A percentile compares a stretch with the other conserved stretches of the same genome.
Evolutionary conservation across 257 asterid species (phyloP).

Genomic region (Solanum arcanum): DNA sequence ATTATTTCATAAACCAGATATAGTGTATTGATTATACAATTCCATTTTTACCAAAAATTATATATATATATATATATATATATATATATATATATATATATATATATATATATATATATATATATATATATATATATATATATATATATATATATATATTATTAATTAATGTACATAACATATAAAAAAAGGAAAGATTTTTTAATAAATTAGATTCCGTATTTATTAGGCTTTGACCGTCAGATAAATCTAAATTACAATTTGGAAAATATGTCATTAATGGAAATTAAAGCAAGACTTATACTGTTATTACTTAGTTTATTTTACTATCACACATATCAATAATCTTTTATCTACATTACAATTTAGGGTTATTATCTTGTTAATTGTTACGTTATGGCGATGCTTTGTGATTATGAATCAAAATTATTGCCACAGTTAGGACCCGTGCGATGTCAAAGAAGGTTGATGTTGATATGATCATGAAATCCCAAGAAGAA

Average conservation of each 20-base stretch:
- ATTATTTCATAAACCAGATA: not conserved
- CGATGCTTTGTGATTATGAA: not conserved
- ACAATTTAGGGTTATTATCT: not conserved
- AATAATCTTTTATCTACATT: not conserved
- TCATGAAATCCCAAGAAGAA: not conserved
- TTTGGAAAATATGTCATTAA: not conserved
- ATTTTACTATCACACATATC: not conserved
- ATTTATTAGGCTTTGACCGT: no score
- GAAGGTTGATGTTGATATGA: not conserved
- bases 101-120: no score
- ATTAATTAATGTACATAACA: no score
- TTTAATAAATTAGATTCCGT: no score
- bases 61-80: no score
- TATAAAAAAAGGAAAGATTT: no score
- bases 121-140: no score
- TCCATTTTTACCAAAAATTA: not conserved
- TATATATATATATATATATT: no score
- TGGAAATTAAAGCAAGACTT: not conserved
- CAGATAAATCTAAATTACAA: no score
- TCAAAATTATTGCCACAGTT: not conserved
- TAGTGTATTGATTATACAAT: not conserved
- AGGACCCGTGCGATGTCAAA: no score
- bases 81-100: no score
- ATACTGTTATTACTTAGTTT: not conserved
- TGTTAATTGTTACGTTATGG: not conserved